A percentile compares a stretch with the other conserved stretches of the same genome.
phyloP scores from a whole-genome alignment of 2,329 filamentous ascomycete species.

The Pseudogymnoascus destructans region DNA sequence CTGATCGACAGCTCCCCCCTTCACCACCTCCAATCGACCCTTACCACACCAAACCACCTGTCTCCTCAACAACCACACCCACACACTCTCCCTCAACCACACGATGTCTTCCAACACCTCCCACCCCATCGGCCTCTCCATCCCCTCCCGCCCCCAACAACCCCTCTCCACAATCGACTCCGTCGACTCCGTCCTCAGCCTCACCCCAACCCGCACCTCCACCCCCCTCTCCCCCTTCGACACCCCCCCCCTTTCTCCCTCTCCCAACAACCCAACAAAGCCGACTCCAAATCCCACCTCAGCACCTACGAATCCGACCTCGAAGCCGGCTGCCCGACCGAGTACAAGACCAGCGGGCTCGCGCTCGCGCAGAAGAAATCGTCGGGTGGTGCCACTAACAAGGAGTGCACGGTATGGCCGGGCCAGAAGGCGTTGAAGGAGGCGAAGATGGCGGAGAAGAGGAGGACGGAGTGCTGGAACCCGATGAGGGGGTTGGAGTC shows the following conservation, averaged over 20 bases:
- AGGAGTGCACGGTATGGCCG: conserved; percentile 47
- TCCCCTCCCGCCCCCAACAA: not conserved
- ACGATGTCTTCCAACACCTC: not conserved
- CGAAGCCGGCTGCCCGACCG: conserved; percentile 13
- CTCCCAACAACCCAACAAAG: conserved; percentile 16
- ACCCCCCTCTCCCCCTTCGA: conserved; percentile 17
- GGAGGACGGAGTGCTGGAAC: conserved; percentile 38
- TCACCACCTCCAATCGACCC: not conserved
- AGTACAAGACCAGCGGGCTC: conserved; percentile 7
- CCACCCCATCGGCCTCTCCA: conserved; percentile 1
- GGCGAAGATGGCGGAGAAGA: conserved; percentile 43
- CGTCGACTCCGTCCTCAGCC: conserved; percentile 6
- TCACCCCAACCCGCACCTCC: not conserved
- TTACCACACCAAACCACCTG: not conserved
- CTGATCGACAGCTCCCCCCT: not conserved
- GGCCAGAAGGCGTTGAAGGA: conserved; percentile 46
- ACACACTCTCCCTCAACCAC: not conserved
- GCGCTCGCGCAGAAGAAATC: not conserved
- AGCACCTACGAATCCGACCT: conserved; percentile 17
- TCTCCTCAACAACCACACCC: not conserved
- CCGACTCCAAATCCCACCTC: conserved; percentile 17
- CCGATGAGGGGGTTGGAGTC: conserved; percentile 41
- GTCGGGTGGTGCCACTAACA: conserved; percentile 10
- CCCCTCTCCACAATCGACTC: not conserved
- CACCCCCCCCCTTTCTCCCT: conserved; percentile 12